Base-by-base conservation (phyloP, 768 basidiomycete genomes). In the Porpolomopsis calyptriformis region DNA sequence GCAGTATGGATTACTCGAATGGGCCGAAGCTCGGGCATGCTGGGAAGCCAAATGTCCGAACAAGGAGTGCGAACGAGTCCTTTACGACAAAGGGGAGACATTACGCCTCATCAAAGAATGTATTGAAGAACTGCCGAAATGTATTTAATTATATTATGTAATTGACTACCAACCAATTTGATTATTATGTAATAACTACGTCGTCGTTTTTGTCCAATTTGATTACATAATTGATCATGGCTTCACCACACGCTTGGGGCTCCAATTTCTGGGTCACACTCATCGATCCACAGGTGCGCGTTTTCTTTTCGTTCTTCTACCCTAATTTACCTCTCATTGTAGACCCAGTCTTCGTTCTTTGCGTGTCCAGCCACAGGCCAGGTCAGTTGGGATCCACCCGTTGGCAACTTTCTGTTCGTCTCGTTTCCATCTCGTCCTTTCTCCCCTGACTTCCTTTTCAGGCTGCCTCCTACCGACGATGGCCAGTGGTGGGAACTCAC, bases 401-500 rank as follows among this genome's bases (percentile, higher is more conserved):
- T 81, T 19, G 90, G 90, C 6, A 82, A 85, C 46, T 91, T 91
- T 62, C 81, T 94, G 84, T 89, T 64, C 61, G 80, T 68, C 26
- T 23, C 44, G 49, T 14, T 36, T 45, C 37, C 57, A 49, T 51
- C 20, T 41, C 20, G 35, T 7, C 25, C 22, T 14, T 14, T 18
- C 9, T 7, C n/a, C 16, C n/a, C 4, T 24, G 39, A 31, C n/a
- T 11, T 43, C 18, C 20, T 45, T 34, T 23, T 57, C 54, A 90
- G 88, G 40, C 69, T 93, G 37, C 92, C 92, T 39, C 85, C 88
- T 4, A 85, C 72, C 53, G 72, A 76, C 3, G 79, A 86, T 36
- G 91, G 92, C 34, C 90, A 94, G 60, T 96, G 92, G 91, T 97
- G 92, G 92, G 92, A 96, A 62, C 73, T 96, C 49, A 71, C 71